A percentile compares a stretch with the other conserved stretches of the same genome.
Conservation (phyloP, 2,329 filamentous ascomycete species). For the Chaetomiaceae sp. region DNA sequence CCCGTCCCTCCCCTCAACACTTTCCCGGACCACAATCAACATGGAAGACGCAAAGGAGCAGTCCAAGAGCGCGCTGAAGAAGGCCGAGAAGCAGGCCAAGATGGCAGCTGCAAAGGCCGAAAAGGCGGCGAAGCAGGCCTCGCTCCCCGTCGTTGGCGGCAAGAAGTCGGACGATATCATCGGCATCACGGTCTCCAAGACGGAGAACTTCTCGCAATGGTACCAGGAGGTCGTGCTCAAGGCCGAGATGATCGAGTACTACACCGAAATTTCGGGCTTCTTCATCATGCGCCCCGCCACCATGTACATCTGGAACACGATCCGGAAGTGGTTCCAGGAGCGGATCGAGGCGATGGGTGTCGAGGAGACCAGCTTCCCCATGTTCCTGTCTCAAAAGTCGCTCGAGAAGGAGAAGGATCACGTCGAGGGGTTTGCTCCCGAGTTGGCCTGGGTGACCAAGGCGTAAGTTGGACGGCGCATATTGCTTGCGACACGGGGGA, state of each 20-base stretch:
- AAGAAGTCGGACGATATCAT: conserved; percentile 68
- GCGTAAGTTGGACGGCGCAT: conserved; percentile 48
- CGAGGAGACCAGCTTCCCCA: conserved; percentile 92
- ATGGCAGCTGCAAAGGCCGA: conserved; percentile 58
- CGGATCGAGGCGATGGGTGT: conserved; percentile 89
- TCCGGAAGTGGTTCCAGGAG: conserved; percentile 63
- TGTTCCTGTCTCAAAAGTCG: conserved; percentile 91
- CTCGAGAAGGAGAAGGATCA: conserved; percentile 88
- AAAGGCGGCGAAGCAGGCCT: conserved; percentile 55
- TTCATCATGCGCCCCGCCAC: conserved; percentile 78
- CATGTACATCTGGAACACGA: conserved; percentile 64
- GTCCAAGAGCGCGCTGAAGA: conserved; percentile 62
- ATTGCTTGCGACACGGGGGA: conserved; percentile 7
- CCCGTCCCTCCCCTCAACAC: background rate
- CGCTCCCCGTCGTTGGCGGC: conserved; percentile 49
- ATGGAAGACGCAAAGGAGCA: conserved; percentile 35
- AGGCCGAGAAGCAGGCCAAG: conserved; percentile 61
- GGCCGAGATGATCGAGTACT: conserved; percentile 97
- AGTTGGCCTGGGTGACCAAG: conserved; percentile 84
- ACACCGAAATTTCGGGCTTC: conserved; percentile 80
- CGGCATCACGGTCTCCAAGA: conserved; percentile 81
- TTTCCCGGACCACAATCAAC: conserved; percentile 15
- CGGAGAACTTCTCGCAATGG: conserved; percentile 87
- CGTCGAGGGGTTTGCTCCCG: conserved; percentile 96
- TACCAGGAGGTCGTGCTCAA: conserved; percentile 98